Evolutionary conservation across 352 stramenopile species (phyloP).

Genomic region (Globisporangium echinulatum): DNA sequence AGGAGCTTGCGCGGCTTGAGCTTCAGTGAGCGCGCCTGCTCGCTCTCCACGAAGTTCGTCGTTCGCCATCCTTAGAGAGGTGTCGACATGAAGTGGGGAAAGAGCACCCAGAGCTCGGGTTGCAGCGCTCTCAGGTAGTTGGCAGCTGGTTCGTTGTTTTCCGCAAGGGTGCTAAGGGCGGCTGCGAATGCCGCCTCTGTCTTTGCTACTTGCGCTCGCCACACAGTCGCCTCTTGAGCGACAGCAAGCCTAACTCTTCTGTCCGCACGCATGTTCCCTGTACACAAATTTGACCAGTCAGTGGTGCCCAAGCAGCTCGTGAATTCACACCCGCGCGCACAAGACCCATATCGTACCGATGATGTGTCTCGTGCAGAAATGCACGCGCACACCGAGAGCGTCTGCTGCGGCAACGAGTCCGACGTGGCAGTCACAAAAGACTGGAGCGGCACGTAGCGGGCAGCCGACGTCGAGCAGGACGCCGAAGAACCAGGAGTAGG

Average conservation of each 20-base stretch:
- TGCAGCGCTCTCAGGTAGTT: slow-evolving; percentile 1
- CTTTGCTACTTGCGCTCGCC: slow-evolving; percentile 7
- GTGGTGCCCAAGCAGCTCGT: no score
- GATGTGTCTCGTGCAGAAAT: slow-evolving; percentile 16
- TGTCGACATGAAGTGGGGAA: slow-evolving; percentile 9
- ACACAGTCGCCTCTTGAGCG: slow-evolving; percentile 12
- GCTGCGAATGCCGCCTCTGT: background rate
- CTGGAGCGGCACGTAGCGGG: slow-evolving; percentile 3
- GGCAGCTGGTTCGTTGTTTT: slow-evolving; percentile 4
- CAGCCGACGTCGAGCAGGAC: slow-evolving; percentile 7
- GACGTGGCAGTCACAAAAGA: slow-evolving; percentile 17
- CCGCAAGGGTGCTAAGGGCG: background rate
- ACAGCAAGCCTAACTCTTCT: slow-evolving; percentile 8
- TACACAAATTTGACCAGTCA: no score
- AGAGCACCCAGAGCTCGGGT: slow-evolving; percentile 1
- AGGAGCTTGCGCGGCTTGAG: slow-evolving; percentile 6
- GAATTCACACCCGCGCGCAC: no score
- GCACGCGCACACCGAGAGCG: slow-evolving; percentile 4
- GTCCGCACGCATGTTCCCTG: slow-evolving; percentile 17
- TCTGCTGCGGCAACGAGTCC: slow-evolving; percentile 5
- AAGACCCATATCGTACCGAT: slow-evolving; percentile 9
- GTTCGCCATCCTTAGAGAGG: slow-evolving; percentile 9
- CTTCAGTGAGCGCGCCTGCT: slow-evolving; percentile 2
- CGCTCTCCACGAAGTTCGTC: slow-evolving; percentile 16
- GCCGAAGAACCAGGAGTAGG: slow-evolving; percentile 19